Conservation (phyloP, 2,329 filamentous ascomycete species). For the Pestalotiopsis sp. region DNA sequence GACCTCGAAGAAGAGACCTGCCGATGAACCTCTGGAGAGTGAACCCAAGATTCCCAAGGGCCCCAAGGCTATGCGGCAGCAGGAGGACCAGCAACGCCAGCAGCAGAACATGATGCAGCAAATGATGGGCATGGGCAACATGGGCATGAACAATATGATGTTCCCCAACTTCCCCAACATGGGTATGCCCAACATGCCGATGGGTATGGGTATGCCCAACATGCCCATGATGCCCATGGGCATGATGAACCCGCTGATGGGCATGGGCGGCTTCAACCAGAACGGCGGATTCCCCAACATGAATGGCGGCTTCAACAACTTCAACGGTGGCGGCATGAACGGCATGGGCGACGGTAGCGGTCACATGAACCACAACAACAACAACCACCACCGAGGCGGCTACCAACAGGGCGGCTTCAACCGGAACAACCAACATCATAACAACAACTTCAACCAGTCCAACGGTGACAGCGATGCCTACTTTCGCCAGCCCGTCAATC, state of each 20-base stretch:
- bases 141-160: slow-evolving; percentile 27
- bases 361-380: slow-evolving; percentile 22
- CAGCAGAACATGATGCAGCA: slow-evolving; percentile 47
- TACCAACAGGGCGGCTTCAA: slow-evolving; percentile 25
- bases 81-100: slow-evolving; percentile 46
- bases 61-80: slow-evolving; percentile 63
- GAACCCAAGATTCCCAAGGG: slow-evolving; percentile 61
- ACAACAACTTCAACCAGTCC: slow-evolving; percentile 44
- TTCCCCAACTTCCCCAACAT: slow-evolving; percentile 37
- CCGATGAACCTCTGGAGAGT: slow-evolving; percentile 69
- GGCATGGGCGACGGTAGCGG: slow-evolving; percentile 27
- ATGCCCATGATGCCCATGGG: slow-evolving; percentile 25
- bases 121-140: slow-evolving; percentile 19
- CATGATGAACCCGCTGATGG: slow-evolving; percentile 42
- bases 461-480: slow-evolving; percentile 86
- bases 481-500: slow-evolving; percentile 94
- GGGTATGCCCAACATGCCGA: slow-evolving; percentile 40
- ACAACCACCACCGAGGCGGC: slow-evolving; percentile 23
- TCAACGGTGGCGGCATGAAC: slow-evolving; percentile 38
- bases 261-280: slow-evolving; percentile 37
- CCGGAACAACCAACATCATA: slow-evolving; percentile 11
- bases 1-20: slow-evolving; percentile 75
- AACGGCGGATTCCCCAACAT: slow-evolving; percentile 28
- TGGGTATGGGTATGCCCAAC: slow-evolving; percentile 25
- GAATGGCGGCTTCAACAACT: slow-evolving; percentile 25